Base-by-base conservation (phyloP, 2,329 filamentous ascomycete species). In the Colletotrichum lini region DNA sequence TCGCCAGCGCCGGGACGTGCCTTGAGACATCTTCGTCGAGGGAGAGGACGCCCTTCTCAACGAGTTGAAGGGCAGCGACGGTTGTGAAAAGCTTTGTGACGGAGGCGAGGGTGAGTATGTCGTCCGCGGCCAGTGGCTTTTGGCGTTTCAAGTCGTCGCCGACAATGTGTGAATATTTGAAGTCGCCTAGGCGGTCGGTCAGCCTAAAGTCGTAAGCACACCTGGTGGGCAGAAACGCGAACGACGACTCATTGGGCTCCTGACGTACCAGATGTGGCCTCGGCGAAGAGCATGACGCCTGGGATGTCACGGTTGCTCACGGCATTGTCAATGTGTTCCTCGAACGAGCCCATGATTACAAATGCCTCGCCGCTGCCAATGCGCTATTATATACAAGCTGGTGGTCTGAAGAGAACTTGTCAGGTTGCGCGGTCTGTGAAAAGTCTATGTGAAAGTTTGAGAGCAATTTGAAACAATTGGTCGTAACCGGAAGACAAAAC, bases 41-140 rank as follows among this genome's bases (percentile, higher is more conserved):
- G 1, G 76, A 76, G 0, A 90, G 74, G 0, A 85, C 76, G 0
- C 86, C 87, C 8, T 85, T 81, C 45, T 90, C 88, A 2, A 90
- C 86, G 56, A 86, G 84, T 68, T 89, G 86, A n/a, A 91, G 75
- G 1, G 83, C 83, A 2, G 87, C 84, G 62, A 91, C 83, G 2
- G 84, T 83, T 2, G 88, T 84, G 64, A 89, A 72, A 3, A 91
- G 77, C 70, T 86, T 86, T 35, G 79, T 82, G 3, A 77, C 79
- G 4, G 81, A 84, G 3, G 80, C 81, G 0, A 84, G 71, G 57
- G 72, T 82, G 9, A 83, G 60, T 4, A 83, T 76, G 47, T 81
- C 78, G 67, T 84, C 82, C 1, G 81, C 71, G 30, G 77, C 75
- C 16, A 83, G 80, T 0, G 83, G 80, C 0, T 67, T 70, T 52